Percentiles rank a stretch among this genome's conserved stretches.
Evolutionary conservation across 1,284 basidiomycete species (phyloP).

Genomic region (Malassezia brasiliensis): DNA sequence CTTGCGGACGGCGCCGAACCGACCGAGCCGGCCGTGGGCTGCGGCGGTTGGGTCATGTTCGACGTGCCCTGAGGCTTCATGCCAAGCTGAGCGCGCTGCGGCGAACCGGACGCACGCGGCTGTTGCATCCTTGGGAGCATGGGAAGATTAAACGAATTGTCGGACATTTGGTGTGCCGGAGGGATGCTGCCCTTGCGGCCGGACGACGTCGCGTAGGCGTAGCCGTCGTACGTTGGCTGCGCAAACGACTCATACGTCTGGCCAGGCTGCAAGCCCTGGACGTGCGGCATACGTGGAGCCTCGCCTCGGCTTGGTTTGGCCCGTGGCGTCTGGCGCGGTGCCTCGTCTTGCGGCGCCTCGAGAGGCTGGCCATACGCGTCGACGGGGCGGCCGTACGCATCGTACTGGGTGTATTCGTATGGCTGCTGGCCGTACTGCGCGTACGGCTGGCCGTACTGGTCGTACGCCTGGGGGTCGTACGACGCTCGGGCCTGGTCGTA

Average conservation of each 20-base stretch:
- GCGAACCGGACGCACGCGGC: background rate
- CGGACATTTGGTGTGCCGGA: background rate
- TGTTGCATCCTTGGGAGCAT: background rate
- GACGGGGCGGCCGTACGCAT: background rate
- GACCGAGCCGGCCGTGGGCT: background rate
- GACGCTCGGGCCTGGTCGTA: background rate
- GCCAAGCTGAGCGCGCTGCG: background rate
- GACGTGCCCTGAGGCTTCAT: background rate
- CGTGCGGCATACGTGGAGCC: background rate
- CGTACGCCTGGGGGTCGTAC: background rate
- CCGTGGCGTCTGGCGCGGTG: background rate
- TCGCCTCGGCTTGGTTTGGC: background rate
- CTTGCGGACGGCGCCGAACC: background rate
- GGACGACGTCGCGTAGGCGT: background rate
- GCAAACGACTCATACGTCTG: background rate
- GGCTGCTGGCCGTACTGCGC: slow-evolving; percentile 3
- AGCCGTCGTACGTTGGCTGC: slow-evolving; percentile 1
- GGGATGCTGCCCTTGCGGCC: background rate
- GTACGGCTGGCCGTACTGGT: background rate
- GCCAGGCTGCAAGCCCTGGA: background rate
- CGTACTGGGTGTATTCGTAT: background rate
- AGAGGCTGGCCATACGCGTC: background rate
- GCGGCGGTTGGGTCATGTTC: background rate
- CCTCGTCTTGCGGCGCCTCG: background rate
- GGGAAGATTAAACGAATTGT: background rate